A percentile compares a stretch with the other conserved stretches of the same genome.
phyloP scores from a whole-genome alignment of 108 stramenopile genomes.

The Conticribra guillardii region DNA sequence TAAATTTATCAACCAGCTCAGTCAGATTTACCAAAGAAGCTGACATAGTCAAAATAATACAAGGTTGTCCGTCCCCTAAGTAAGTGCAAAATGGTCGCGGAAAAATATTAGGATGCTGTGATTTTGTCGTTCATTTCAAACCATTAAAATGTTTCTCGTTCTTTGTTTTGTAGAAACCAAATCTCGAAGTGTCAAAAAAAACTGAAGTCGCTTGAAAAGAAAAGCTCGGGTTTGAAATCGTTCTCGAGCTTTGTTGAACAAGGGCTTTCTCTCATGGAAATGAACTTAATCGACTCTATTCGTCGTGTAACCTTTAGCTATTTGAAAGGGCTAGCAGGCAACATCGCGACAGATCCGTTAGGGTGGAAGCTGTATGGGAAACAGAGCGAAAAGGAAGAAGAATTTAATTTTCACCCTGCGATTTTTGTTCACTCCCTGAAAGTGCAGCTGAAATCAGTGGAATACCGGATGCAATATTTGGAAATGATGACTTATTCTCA shows the following conservation, averaged over 20 bases:
- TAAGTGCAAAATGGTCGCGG: not conserved
- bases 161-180: not conserved
- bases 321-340: conserved; percentile 17
- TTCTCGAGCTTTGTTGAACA: conserved; percentile 1
- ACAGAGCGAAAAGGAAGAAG: conserved; percentile 4
- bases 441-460: conserved; percentile 1
- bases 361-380: conserved; percentile 17
- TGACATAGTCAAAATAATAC: conserved; percentile 10
- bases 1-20: conserved; percentile 13
- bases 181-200: not conserved
- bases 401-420: not conserved
- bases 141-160: not conserved
- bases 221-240: not conserved
- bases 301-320: not conserved
- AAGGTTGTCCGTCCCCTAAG: not conserved
- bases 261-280: not conserved
- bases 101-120: not conserved
- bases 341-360: conserved; percentile 2
- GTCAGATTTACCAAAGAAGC: conserved; percentile 11
- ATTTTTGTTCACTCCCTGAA: not conserved
- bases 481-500: conserved; percentile 35
- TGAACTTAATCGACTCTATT: not conserved
- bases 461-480: conserved; percentile 15
- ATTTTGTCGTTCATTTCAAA: not conserved
- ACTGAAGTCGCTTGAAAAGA: not conserved